Percentiles rank a stretch among this genome's conserved stretches.
These are phyloP conservation scores for Pelargonium myrrhifolium DNA, from an alignment of 441 rosid species.

Conservation along the genomic window DNA sequence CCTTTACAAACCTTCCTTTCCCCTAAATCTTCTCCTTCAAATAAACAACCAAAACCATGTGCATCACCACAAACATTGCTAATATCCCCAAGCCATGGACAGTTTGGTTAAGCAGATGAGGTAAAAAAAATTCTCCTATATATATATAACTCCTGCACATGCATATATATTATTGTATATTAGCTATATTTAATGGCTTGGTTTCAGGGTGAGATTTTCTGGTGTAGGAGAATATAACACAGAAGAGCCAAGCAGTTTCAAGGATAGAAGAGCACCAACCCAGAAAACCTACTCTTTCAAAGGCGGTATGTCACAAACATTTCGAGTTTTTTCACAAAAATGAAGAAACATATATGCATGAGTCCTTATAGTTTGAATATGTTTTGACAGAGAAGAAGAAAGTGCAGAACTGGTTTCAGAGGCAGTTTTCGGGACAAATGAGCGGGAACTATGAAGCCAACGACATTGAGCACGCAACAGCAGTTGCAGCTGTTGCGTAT, in stretches of 20 bases:
- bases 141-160: background rate
- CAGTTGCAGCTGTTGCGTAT: slow-evolving; percentile 73
- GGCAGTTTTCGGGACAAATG: slow-evolving; percentile 46
- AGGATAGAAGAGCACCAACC: slow-evolving; percentile 24
- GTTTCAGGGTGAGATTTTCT: slow-evolving; percentile 28
- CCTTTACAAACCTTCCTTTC: slow-evolving; percentile 8
- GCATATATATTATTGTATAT: too few relatives aligned
- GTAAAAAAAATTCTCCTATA: too few relatives aligned
- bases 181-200: slow-evolving; percentile 15
- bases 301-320: slow-evolving; percentile 35
- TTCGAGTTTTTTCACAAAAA: background rate
- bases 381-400: slow-evolving; percentile 49
- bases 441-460: slow-evolving; percentile 29
- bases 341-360: too few relatives aligned
- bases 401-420: slow-evolving; percentile 48
- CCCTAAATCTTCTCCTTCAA: slow-evolving; percentile 25
- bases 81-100: slow-evolving; percentile 23
- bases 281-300: slow-evolving; percentile 41
- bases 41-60: slow-evolving; percentile 11
- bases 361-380: background rate
- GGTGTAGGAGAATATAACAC: slow-evolving; percentile 22
- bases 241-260: slow-evolving; percentile 23
- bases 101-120: slow-evolving; percentile 33
- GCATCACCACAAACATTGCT: too few relatives aligned
- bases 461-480: slow-evolving; percentile 39